Conservation (phyloP, 1,284 basidiomycete genomes). For the Takashimella koratensis region DNA sequence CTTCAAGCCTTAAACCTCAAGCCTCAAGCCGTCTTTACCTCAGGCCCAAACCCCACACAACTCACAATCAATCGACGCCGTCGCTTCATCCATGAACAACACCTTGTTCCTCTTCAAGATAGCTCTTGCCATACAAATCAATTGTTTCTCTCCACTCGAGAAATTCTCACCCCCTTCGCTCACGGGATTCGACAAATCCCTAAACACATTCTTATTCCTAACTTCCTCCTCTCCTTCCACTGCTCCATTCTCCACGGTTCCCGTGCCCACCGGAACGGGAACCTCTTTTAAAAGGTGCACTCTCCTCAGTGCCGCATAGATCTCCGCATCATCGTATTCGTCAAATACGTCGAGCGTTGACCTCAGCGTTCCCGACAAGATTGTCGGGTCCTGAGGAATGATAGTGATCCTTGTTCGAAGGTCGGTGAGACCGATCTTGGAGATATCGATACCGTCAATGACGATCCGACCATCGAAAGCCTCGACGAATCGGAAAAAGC, state of each 20-base stretch:
- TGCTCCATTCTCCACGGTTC: conserved; percentile 46
- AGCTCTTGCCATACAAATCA: conserved; percentile 78
- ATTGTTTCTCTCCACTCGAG: conserved; percentile 80
- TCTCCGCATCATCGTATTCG: conserved; percentile 78
- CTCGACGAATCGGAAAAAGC: conserved; percentile 94
- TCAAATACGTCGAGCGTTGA: conserved; percentile 87
- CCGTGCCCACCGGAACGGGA: conserved; percentile 48
- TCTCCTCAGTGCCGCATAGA: conserved; percentile 80
- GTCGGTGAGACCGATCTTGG: conserved; percentile 80
- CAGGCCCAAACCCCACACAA: background rate
- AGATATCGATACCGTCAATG: conserved; percentile 81
- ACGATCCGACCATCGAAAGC: conserved; percentile 74
- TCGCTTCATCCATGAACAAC: conserved; percentile 78
- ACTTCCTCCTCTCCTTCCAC: conserved; percentile 54
- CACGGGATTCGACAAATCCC: conserved; percentile 75
- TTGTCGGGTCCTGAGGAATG: conserved; percentile 92
- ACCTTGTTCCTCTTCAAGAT: conserved; percentile 71
- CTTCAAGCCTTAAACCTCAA: too few relatives aligned
- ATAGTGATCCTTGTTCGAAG: conserved; percentile 75
- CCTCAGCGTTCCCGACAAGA: conserved; percentile 79
- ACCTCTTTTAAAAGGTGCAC: conserved; percentile 68
- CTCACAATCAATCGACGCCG: conserved; percentile 53
- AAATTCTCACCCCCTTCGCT: conserved; percentile 76
- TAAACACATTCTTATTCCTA: conserved; percentile 79
- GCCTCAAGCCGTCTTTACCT: background rate